Evolutionary conservation across 2,329 filamentous ascomycete species (phyloP), one percentile per base, ranked within the genome.

Genomic region (Beauveria caledonica): DNA sequence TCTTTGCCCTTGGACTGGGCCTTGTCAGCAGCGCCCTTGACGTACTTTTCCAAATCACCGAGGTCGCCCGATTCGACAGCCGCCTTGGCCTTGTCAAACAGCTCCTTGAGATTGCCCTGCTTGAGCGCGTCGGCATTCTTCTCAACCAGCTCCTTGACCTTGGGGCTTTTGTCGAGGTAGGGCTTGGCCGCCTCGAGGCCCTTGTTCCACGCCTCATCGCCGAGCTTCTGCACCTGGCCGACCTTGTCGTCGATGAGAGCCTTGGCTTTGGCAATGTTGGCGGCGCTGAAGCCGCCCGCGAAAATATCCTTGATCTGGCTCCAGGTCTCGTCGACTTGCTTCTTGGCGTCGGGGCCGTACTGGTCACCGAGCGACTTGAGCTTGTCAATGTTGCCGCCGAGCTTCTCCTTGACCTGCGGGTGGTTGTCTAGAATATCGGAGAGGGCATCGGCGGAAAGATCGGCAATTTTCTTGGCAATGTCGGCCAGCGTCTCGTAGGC

Each of bases 301-400:
- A 88, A 69, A 52, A 90, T 79, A 44, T 88, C 83, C 65, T 79
- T 79, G 64, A 89, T 86, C 76, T 89, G 87, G 64, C 85, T 77
- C 86, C 86, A 92, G 0, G 86, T 84, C 72, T 90, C 80, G 60
- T 91, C 86, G 5, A 88, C 81, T 71, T 89, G 81, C 78, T 90
- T 86, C 80, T 90, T 89, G 0, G 86, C 88, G 68, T 91, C 86
- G 0, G 88, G 88, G 0, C 89, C 89, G 67, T 88, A 87, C 62
- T 84, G 77, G 15, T 90, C 82, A 27, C 85, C 85, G 72, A 90
- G 79, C 65, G 85, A 72, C 79, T 89, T 88, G 54, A 92, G 76
- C 70, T 88, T 81, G 54, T 89, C 82, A 49, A 89, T 73, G 65
- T 82, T 85, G 11, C 82, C 84, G 15, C 88, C 88, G 9, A 91